Evolutionary conservation across 768 basidiomycete species (phyloP).

Genomic region (Boletus reticuloceps): DNA sequence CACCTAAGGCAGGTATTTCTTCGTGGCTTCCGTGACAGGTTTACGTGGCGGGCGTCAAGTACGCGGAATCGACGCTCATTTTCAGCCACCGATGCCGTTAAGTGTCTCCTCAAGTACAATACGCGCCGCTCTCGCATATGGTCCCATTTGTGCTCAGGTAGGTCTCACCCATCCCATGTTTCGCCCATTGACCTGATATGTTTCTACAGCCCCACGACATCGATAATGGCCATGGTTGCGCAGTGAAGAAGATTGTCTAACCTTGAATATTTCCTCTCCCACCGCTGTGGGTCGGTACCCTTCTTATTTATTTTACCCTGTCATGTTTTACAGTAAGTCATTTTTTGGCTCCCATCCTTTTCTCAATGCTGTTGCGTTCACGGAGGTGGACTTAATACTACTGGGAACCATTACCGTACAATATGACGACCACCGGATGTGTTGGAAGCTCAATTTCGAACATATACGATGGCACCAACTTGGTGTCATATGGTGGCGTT

Average conservation of each 20-base stretch:
- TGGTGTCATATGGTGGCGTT: constrained; percentile 24
- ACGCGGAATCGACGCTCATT: constrained; percentile 8
- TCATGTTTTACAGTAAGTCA: no score
- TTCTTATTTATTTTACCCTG: no score
- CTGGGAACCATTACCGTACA: constrained; percentile 20
- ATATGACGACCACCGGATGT: constrained; percentile 19
- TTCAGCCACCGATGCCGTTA: constrained; percentile 13
- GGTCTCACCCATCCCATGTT: background rate
- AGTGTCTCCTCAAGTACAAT: background rate
- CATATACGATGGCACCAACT: constrained; percentile 23
- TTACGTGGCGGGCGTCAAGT: no score
- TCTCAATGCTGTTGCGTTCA: constrained; percentile 8
- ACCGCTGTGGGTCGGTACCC: background rate
- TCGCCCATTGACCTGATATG: background rate
- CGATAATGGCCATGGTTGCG: constrained; percentile 8
- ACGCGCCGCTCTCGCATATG: constrained; percentile 8
- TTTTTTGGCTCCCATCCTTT: background rate
- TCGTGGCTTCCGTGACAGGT: no score
- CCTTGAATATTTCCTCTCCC: constrained; percentile 19
- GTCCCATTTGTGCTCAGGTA: constrained; percentile 20
- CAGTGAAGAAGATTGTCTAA: constrained; percentile 19
- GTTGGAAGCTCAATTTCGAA: constrained; percentile 18
- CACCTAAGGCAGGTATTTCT: no score
- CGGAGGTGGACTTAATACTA: constrained; percentile 15
- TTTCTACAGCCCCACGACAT: constrained; percentile 10